Base-by-base conservation (phyloP, 1,284 basidiomycete species). In the Rhodotorula sp. region DNA sequence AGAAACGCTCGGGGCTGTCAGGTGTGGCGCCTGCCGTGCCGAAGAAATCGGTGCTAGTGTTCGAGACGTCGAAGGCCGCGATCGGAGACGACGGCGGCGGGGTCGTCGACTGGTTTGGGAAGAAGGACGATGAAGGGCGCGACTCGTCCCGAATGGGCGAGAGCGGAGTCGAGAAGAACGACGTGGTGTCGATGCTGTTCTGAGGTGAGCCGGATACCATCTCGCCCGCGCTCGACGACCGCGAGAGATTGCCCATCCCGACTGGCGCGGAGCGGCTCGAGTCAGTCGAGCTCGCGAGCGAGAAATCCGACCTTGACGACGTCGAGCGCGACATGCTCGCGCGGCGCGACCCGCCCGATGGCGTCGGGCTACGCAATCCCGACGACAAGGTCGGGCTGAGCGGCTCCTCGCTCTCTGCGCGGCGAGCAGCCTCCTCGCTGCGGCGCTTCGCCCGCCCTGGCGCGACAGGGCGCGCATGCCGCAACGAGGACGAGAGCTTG, bases 401-500 rank as follows among this genome's bases (percentile, higher is more conserved):
- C 13, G 73, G 73, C 34, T 74, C 73, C 19, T 66, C 67, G 41
- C 66, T 72, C 8, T 34, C 60, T 19, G 50, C 55, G 8, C 58
- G 57, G 19, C 70, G 56, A 13, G 55, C 50, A 36, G 64, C 27
- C 15, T 73, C 69, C 41, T 66, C 69, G 61, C 71, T 73, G 32
- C 74, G 64, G 22, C 74, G 69, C 29, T 67, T 69, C 19, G 50
- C 61, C 2, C 74, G 64, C 2, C 65, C 68, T 0, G 74, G 74
- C 0, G 74, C 74, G 56, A 71, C 57, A 10, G 74, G 74, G 15
- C 71, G 70, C 37, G 56, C 66, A 39, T 72, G 73, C 6, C 73
- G 73, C 17, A 74, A 65, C 13, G 70, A 72, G 5, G 62, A 65
- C 17, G 57, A 46, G 13, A 71, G 34, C 19, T 57, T 65, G 29